phyloP scores from a whole-genome alignment of 169 alveolate genomes.

The Eimeria acervulina region DNA sequence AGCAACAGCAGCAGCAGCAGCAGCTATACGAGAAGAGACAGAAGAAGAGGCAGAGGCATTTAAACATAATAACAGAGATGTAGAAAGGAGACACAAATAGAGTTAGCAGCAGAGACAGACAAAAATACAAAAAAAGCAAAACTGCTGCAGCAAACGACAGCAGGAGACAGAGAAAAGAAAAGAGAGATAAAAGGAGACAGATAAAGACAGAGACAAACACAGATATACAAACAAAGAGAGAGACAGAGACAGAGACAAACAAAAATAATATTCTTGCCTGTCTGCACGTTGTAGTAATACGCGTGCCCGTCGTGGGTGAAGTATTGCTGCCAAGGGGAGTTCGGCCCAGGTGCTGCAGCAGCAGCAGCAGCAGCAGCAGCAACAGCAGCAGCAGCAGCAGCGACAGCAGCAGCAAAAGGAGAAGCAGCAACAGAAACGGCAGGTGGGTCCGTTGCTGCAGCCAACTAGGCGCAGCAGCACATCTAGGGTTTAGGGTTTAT shows the following conservation, averaged over 20 bases:
- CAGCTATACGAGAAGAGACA: background rate
- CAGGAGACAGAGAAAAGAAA: background rate
- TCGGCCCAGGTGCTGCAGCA: slow-evolving; percentile 51
- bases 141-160: background rate
- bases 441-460: too few species aligned
- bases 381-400: slow-evolving; percentile 31
- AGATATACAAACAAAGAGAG: too few species aligned
- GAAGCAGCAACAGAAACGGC: slow-evolving; percentile 9
- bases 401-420: slow-evolving; percentile 25
- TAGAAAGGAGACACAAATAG: background rate
- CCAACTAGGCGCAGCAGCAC: background rate
- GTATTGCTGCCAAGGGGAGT: slow-evolving; percentile 73
- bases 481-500: background rate
- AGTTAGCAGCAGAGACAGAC: background rate
- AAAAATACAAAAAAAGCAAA: too few species aligned
- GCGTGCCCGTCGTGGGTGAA: slow-evolving; percentile 81
- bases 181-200: background rate
- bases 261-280: slow-evolving; percentile 2
- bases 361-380: slow-evolving; percentile 50
- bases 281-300: slow-evolving; percentile 80
- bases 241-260: too few species aligned
- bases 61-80: background rate
- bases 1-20: background rate
- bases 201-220: too few species aligned
- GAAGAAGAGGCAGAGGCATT: background rate